A percentile compares a stretch with the other conserved stretches of the same genome.
phyloP scores from a whole-genome alignment of 2,329 filamentous ascomycete genomes.

The Ambrosiella cleistominuta region DNA sequence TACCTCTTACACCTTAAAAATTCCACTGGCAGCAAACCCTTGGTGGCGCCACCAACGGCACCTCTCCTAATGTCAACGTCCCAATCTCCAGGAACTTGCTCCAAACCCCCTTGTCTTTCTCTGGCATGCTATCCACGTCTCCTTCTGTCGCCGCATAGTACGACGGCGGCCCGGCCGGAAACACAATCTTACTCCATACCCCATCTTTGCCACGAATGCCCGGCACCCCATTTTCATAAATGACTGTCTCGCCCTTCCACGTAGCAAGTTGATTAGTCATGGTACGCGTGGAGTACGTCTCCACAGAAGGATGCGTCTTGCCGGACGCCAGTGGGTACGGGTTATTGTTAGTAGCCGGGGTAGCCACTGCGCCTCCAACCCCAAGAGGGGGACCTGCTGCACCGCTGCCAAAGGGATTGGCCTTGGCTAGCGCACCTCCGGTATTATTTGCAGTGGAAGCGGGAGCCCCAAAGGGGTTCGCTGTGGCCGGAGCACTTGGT shows the following conservation, averaged over 20 bases:
- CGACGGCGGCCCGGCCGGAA: conserved; percentile 49
- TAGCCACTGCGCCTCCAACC: conserved; percentile 12
- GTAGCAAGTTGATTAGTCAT: conserved; percentile 29
- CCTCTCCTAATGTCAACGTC: conserved; percentile 48
- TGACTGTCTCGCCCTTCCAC: conserved; percentile 48
- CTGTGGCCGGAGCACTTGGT: not conserved
- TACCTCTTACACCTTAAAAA: conserved; percentile 30
- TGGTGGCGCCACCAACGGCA: conserved; percentile 64
- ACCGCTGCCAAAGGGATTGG: conserved; percentile 2
- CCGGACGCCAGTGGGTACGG: conserved; percentile 29
- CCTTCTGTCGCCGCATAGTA: conserved; percentile 48
- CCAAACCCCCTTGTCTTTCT: conserved; percentile 46
- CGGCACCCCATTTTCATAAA: conserved; percentile 37
- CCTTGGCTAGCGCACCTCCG: not conserved
- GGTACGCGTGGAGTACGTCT: conserved; percentile 26
- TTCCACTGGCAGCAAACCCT: conserved; percentile 60
- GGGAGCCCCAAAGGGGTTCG: conserved; percentile 13
- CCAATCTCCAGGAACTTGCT: conserved; percentile 45
- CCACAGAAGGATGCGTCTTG: conserved; percentile 27
- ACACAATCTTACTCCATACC: conserved; percentile 50
- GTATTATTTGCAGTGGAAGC: not conserved
- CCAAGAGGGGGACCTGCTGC: conserved; percentile 1
- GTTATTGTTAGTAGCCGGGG: conserved; percentile 14
- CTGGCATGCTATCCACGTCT: conserved; percentile 37
- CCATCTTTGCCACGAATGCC: conserved; percentile 32